Base-by-base conservation (phyloP, 345 rosid genomes). In the Clarkia xantiana region DNA sequence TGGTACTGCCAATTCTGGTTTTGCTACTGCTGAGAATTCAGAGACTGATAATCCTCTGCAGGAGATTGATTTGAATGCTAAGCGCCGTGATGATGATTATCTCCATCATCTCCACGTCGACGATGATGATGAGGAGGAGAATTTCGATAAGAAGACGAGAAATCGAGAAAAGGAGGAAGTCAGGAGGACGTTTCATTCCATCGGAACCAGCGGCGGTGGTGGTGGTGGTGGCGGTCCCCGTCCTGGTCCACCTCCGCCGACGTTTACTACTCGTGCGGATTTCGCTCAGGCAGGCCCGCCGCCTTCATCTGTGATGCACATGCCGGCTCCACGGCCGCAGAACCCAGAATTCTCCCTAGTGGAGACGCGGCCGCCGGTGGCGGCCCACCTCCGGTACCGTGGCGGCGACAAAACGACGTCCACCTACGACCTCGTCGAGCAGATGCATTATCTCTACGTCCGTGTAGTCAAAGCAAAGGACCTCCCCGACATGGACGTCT, bases 391-490 rank as follows among this genome's bases (percentile, higher is more conserved):
- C 69, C 44, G 79, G 4, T 61, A 63, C 61, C 60, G 60, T 42
- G 70, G 60, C 14, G 74, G 71, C 18, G 75, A 71, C 52, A 75
- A 63, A 49, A 65, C 58, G 36, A 52, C 72, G 0, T 68, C 50
- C 50, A 71, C 81, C 22, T 75, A 75, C 49, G 81, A 71, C 29
- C 70, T 75, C 1, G 81, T 75, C 19, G 77, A 75, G 53, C 75
- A 66, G 62, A 71, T 75, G 81, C 70, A 57, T 1, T 75, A 63
- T 47, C 72, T 75, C 14, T 75, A 68, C 41, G 75, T 71, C 42
- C 64, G 65, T 23, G 75, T 75, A 2, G 77, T 71, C 39, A 75
- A 75, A 62, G 81, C 77, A 42, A 66, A 36, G 52, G 75, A 69
- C 15, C 61, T 75, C 40, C 77, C 81, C 4, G 44, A 16, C 2